Evolutionary conservation across 257 asterid genomes (phyloP), one percentile per base, ranked within the genome.

Genomic region (Solanum chiquidenum): DNA sequence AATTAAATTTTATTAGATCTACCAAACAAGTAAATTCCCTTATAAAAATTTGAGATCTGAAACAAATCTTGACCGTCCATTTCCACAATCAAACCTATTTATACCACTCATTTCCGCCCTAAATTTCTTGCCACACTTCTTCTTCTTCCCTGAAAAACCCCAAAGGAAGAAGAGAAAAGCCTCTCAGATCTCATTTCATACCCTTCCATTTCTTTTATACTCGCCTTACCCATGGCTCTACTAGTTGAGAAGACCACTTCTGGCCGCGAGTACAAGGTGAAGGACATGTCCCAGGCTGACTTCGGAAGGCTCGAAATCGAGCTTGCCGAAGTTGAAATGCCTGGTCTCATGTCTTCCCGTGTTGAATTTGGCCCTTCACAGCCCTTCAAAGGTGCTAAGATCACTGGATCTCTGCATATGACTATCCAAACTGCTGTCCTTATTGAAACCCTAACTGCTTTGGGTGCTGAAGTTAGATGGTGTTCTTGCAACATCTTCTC

Each of bases 401-500:
- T 95, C 84, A 95, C 98, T 82, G 98, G 98, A 79, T 92, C 95
- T 71, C 88, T 95, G 11, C 98, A 95, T 92, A 95, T 95, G 98
- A 95, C 98, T 3, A 95, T 95, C 86, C 98, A 95, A 31, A 95
- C 98, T 84, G 98, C 98, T 2, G 98, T 95, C 13, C 64, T 95
- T 35, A 95, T 95, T 69, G 98, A 95, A 49, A 94, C 98, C 49
- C 84, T 95, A 5, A 95, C 98, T 7, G 96, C 98, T 6, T 84
- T 95, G 64, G 98, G 98, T 35, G 98, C 98, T 9, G 96, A 94
- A 87, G 98, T 95, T n/a, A 86, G 98, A 68, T 95, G 98, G 98
- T 95, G 98, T 90, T 95, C 98, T 37, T 95, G 98, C 93, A 95
- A 94, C 91, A 95, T 95, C 73, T 95, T 95, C 91, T 95, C 98